Evolutionary conservation across 306 rosid genomes (phyloP).

Genomic region (Potentilla sterilis): DNA sequence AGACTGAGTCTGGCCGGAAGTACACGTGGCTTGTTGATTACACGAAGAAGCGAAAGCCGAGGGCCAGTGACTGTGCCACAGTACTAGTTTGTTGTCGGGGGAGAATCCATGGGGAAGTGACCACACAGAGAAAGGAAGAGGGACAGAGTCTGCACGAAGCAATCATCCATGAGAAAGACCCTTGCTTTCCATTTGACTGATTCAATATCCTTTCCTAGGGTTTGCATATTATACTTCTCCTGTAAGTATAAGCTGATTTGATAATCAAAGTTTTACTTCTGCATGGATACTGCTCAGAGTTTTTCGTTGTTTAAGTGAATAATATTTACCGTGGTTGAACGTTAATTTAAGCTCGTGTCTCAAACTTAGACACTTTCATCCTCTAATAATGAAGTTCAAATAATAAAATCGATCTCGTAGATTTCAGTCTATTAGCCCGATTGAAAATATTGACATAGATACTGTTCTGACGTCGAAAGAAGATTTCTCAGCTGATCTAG

Average conservation of each 20-base stretch:
- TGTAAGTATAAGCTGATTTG: too few relatives aligned
- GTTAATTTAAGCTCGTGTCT: background rate
- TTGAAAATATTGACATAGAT: background rate
- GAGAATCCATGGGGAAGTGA: slow-evolving; percentile 17
- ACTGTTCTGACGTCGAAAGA: background rate
- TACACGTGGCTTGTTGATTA: slow-evolving; percentile 1
- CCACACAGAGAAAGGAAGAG: background rate
- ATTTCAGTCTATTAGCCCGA: background rate
- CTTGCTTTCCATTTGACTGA: background rate
- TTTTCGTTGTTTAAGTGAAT: too few relatives aligned
- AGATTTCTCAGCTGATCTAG: background rate
- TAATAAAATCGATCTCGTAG: too few relatives aligned
- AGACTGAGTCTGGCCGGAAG: background rate
- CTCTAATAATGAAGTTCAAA: background rate
- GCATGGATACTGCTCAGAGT: background rate
- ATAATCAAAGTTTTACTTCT: too few relatives aligned
- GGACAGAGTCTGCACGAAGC: background rate
- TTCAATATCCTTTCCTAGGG: too few relatives aligned
- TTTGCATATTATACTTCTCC: too few relatives aligned
- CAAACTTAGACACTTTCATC: background rate
- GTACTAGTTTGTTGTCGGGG: slow-evolving; percentile 8
- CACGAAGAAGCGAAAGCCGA: background rate
- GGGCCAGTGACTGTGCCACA: slow-evolving; percentile 3
- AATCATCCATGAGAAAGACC: background rate
- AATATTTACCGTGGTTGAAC: too few relatives aligned